Base-by-base conservation (phyloP, 2,329 filamentous ascomycete species). In the Exserohilum turcica region DNA sequence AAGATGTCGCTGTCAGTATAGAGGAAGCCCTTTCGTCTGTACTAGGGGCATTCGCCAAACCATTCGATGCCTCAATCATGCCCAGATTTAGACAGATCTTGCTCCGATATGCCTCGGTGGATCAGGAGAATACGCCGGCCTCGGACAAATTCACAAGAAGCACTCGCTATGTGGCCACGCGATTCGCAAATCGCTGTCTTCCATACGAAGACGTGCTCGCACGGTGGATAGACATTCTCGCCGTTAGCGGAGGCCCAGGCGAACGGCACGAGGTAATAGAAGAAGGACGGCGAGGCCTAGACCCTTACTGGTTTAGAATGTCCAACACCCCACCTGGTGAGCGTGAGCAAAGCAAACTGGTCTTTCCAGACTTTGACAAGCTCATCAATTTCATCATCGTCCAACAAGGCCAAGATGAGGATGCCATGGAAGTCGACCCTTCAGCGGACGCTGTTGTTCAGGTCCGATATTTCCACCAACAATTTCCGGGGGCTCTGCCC, bases 151-250 rank as follows among this genome's bases (percentile, higher is more conserved):
- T 71, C 38, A 62, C 62, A 21, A 66, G 72, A 57, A 92, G 89
- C 65, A 89, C 89, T 29, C 86, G 90, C 6, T 94, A 92, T 74
- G 88, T 91, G 16, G 88, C 88, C 19, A 87, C 94, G 6, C 90
- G 94, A 52, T 97, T 93, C 80, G 91, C 91, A 9, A 97, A 97
- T 69, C 84, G 90, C 44, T 96, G 91, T 66, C 79, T 99, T 5
- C 84, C 88, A 0, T 97, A 91, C 64, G 82, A 82, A 16, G 91
- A 96, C 66, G 81, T 91, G 8, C 80, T 88, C 32, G 94, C 86
- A 21, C 85, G 94, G 43, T 97, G 91, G 90, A 89, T 97, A 40
- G 86, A 97, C 71, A 84, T 97, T 13, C 80, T 97, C 43, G 93
- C 92, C 6, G 79, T 94, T 7, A 86, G 84, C 13, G 86, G 86